Conservation (phyloP, 129 eudicot genomes). For the Arctium minus region DNA sequence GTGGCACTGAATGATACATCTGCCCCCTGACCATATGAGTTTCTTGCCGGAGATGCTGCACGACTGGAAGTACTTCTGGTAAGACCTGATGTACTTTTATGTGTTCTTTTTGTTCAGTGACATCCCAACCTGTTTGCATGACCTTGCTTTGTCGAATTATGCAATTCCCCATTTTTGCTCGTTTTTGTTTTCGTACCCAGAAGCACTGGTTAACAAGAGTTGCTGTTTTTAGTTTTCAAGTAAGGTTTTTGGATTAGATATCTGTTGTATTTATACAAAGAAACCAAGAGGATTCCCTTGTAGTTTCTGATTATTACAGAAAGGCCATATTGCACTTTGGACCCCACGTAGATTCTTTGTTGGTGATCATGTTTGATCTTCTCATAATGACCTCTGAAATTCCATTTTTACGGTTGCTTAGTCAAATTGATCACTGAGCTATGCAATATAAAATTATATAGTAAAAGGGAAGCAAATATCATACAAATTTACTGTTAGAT, state of each 20-base stretch:
- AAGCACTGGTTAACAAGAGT: neutral
- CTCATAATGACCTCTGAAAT: conserved; percentile 23
- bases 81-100: conserved; percentile 39
- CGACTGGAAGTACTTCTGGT: conserved; percentile 37
- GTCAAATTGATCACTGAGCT: neutral
- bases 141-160: conserved; percentile 45
- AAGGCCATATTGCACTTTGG: conserved; percentile 44
- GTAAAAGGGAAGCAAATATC: conserved; percentile 3
- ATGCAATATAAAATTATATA: conserved; percentile 1
- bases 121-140: conserved; percentile 54
- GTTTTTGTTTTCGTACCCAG: neutral
- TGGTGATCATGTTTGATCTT: conserved; percentile 28
- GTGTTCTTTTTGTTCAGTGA: conserved; percentile 47
- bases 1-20: conserved; percentile 46
- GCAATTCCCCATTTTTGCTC: conserved; percentile 71
- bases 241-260: conserved; percentile 25
- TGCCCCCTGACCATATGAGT: conserved; percentile 31
- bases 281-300: conserved; percentile 28
- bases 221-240: conserved; percentile 9
- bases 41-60: conserved; percentile 28
- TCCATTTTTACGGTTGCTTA: conserved; percentile 17
- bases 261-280: conserved; percentile 30
- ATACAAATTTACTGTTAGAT: neutral
- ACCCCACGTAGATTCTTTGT: conserved; percentile 41
- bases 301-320: conserved; percentile 31